Evolutionary conservation across 1,139 yeast species (phyloP).

Genomic region (Yamadazyma atmosphaerica): DNA sequence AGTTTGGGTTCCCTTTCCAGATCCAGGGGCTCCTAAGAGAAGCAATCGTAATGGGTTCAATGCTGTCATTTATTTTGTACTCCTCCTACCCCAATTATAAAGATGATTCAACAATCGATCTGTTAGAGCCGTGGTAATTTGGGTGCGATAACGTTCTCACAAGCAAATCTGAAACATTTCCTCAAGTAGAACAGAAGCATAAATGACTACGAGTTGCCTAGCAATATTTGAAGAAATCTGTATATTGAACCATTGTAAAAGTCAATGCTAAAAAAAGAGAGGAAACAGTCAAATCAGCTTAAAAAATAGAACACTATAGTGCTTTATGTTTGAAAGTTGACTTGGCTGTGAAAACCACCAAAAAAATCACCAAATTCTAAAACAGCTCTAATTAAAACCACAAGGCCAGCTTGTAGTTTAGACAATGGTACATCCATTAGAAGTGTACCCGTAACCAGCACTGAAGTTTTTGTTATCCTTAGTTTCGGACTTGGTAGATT

Average conservation of each 20-base stretch:
- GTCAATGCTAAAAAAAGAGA: neutral
- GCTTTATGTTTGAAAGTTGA: too few species aligned
- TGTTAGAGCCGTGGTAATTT: neutral
- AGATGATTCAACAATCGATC: too few species aligned
- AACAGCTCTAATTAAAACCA: neutral
- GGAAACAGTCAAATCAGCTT: neutral
- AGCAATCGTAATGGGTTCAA: conserved; percentile 60
- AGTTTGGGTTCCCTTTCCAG: conserved; percentile 93
- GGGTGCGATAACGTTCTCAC: neutral
- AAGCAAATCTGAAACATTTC: neutral
- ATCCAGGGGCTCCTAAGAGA: conserved; percentile 89
- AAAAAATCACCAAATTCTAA: neutral
- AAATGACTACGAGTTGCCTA: too few species aligned
- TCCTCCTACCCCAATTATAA: neutral
- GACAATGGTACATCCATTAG: conserved; percentile 14
- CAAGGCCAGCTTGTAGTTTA: conserved; percentile 4
- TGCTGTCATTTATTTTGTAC: neutral
- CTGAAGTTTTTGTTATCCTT: conserved; percentile 12
- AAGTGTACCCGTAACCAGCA: conserved; percentile 8
- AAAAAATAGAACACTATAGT: neutral
- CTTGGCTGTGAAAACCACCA: neutral
- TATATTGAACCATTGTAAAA: neutral
- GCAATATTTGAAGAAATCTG: neutral
- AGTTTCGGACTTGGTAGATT: conserved; percentile 11
- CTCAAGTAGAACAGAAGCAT: too few species aligned